These are phyloP conservation scores for Stephanocyclus meneghinianus DNA, from an alignment of 352 stramenopile genomes.

Conservation along the genomic window DNA sequence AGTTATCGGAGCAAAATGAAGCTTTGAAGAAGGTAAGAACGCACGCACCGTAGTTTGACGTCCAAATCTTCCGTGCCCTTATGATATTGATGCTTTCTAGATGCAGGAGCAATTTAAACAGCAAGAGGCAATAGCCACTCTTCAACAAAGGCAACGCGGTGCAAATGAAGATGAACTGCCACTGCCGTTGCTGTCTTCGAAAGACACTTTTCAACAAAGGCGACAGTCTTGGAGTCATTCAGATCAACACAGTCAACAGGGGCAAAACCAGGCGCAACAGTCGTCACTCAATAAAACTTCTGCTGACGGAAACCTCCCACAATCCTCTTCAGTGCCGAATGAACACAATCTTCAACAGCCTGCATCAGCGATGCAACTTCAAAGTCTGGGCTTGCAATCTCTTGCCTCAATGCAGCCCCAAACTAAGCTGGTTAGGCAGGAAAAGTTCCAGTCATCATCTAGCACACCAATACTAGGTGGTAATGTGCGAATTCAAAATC, in stretches of 20 bases:
- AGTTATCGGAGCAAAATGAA: slow-evolving; percentile 1
- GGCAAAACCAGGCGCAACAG: background rate
- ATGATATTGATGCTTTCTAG: background rate
- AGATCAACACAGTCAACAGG: background rate
- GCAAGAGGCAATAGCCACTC: background rate
- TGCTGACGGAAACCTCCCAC: background rate
- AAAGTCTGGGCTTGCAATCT: background rate
- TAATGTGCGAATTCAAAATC: background rate
- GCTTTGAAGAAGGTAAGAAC: background rate
- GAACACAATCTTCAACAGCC: slow-evolving; percentile 1
- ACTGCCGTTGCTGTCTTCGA: background rate
- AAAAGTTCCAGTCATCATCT: background rate
- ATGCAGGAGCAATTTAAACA: slow-evolving; percentile 6
- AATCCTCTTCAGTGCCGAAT: slow-evolving; percentile 1
- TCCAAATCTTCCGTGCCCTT: background rate
- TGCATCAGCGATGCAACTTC: background rate
- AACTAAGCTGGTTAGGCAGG: background rate
- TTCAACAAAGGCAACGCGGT: too few relatives aligned
- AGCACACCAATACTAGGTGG: too few relatives aligned
- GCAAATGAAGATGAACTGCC: too few relatives aligned
- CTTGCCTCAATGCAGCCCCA: background rate
- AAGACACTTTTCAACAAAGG: background rate
- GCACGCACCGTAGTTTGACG: background rate
- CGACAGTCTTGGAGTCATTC: background rate
- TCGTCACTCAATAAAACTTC: background rate